Conservation (phyloP, 2,329 filamentous ascomycete genomes). For the Colletotrichum agaves region DNA sequence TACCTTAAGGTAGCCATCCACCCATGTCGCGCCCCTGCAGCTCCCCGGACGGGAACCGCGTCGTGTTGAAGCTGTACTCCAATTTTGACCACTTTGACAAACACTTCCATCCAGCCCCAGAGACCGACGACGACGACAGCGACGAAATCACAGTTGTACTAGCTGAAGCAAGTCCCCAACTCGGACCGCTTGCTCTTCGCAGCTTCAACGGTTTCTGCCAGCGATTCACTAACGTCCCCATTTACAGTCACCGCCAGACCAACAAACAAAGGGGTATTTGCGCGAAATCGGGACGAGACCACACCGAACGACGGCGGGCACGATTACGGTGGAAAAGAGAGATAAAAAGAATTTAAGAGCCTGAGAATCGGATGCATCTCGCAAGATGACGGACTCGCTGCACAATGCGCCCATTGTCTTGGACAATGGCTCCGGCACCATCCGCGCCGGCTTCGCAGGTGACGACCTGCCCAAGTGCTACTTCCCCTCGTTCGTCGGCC, state of each 20-base stretch:
- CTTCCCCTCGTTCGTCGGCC: slow-evolving; percentile 96
- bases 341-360: neutral
- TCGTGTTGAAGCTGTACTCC: slow-evolving; percentile 39
- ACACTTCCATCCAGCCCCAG: slow-evolving; percentile 1
- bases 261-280: slow-evolving; percentile 35
- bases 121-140: slow-evolving; percentile 27
- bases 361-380: slow-evolving; percentile 34
- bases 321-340: slow-evolving; percentile 5
- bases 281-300: slow-evolving; percentile 27
- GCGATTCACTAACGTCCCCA: slow-evolving; percentile 13
- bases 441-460: slow-evolving; percentile 95
- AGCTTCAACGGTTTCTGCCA: neutral
- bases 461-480: slow-evolving; percentile 96
- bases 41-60: slow-evolving; percentile 37
- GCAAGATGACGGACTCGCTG: slow-evolving; percentile 69
- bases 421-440: slow-evolving; percentile 98
- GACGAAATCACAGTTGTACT: slow-evolving; percentile 5
- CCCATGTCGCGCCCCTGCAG: slow-evolving; percentile 39
- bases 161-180: neutral
- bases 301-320: slow-evolving; percentile 18
- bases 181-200: neutral
- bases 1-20: no score
- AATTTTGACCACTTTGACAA: slow-evolving; percentile 33
- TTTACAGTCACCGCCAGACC: slow-evolving; percentile 33
- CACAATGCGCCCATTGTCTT: slow-evolving; percentile 99